Percentiles rank a stretch among this genome's conserved stretches.
phyloP scores from a whole-genome alignment of 768 basidiomycete genomes.

The Naematelia encephala region DNA sequence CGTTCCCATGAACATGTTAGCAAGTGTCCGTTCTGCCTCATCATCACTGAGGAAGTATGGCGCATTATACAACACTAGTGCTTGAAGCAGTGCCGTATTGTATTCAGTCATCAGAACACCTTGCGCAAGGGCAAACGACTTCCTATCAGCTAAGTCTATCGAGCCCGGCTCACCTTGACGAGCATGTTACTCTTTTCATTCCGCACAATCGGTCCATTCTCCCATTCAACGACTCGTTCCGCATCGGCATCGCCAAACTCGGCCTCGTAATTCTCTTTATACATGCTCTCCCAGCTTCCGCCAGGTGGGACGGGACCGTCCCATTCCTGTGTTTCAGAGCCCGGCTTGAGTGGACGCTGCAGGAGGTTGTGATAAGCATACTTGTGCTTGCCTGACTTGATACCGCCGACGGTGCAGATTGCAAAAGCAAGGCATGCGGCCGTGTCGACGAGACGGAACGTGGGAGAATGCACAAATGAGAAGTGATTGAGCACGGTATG shows the following conservation, averaged over 20 bases:
- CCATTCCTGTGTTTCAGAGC: conserved; percentile 9
- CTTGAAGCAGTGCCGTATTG: conserved; percentile 42
- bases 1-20: conserved; percentile 45
- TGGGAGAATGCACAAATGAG: conserved; percentile 51
- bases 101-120: conserved; percentile 50
- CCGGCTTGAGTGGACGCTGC: not conserved
- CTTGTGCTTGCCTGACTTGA: conserved; percentile 11
- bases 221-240: conserved; percentile 33
- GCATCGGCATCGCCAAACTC: conserved; percentile 13
- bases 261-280: conserved; percentile 20
- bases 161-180: conserved; percentile 40
- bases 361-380: not conserved
- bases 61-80: conserved; percentile 45
- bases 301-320: conserved; percentile 33
- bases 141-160: not conserved
- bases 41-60: conserved; percentile 41
- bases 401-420: conserved; percentile 50
- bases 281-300: conserved; percentile 29
- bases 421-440: conserved; percentile 51
- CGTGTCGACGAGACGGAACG: conserved; percentile 48
- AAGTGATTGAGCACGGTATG: conserved; percentile 50
- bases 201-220: conserved; percentile 36
- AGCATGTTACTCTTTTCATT: conserved; percentile 52
- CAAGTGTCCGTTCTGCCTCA: conserved; percentile 38
- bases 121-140: conserved; percentile 48